Percentiles rank a stretch among this genome's conserved stretches.
These are phyloP conservation scores for Penicillium alfredii DNA, from an alignment of 495 filamentous ascomycete species.

Conservation along the genomic window DNA sequence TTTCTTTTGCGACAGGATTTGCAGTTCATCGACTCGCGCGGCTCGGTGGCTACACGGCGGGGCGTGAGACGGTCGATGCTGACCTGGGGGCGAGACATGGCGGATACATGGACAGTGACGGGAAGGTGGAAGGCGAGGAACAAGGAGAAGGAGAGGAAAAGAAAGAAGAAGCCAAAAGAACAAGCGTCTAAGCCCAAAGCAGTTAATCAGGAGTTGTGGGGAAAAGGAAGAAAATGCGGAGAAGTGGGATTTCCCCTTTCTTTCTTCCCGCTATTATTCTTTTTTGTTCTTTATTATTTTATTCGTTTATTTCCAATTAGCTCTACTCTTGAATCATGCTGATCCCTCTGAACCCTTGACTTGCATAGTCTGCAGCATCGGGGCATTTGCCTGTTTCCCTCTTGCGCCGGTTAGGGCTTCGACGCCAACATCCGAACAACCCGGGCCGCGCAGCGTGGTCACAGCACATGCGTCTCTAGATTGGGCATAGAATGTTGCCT, in stretches of 20 bases:
- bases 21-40: constrained; percentile 88
- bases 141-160: background rate
- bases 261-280: background rate
- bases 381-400: constrained; percentile 5
- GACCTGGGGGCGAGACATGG: constrained; percentile 71
- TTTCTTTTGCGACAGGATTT: constrained; percentile 88
- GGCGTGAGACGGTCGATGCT: constrained; percentile 77
- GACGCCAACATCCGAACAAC: constrained; percentile 6
- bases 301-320: no score
- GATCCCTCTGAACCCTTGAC: background rate
- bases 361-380: constrained; percentile 2
- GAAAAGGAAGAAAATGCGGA: constrained; percentile 8
- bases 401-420: constrained; percentile 10
- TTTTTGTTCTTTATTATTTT: background rate
- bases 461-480: no score
- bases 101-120: constrained; percentile 11
- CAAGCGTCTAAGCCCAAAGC: constrained; percentile 11
- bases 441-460: no score
- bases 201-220: constrained; percentile 5
- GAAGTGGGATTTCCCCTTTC: constrained; percentile 3
- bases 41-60: constrained; percentile 66
- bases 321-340: constrained; percentile 1
- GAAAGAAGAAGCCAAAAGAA: constrained; percentile 3
- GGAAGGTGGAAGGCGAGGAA: background rate
- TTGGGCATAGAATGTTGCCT: no score